Evolutionary conservation across 371 early-diverging fungal genomes (phyloP).

Genomic region (Mortierella sp.): DNA sequence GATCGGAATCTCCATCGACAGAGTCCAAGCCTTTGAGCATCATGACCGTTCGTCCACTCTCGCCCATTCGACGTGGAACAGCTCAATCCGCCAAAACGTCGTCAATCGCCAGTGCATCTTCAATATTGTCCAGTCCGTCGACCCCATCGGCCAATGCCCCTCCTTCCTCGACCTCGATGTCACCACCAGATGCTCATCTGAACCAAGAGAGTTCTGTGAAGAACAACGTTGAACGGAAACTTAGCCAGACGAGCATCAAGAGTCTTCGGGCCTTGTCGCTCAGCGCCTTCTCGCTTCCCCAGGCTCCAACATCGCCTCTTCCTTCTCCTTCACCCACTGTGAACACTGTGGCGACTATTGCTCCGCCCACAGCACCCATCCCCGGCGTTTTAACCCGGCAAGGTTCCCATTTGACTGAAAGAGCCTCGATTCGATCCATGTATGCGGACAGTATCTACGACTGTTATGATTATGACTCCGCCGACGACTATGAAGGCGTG

Average conservation of each 20-base stretch:
- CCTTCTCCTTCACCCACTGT: conserved; percentile 30
- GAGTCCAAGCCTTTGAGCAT: conserved; percentile 5
- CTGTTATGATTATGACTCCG: conserved; percentile 51
- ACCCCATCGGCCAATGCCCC: conserved; percentile 11
- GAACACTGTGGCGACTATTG: background rate
- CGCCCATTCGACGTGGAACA: conserved; percentile 47
- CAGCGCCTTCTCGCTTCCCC: conserved; percentile 28
- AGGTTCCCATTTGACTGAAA: conserved; percentile 39
- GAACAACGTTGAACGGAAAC: background rate
- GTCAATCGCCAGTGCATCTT: conserved; percentile 34
- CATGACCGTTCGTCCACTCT: conserved; percentile 43
- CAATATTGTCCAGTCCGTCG: conserved; percentile 28
- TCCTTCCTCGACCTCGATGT: conserved; percentile 9
- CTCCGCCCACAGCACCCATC: conserved; percentile 10
- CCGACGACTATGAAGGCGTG: conserved; percentile 32
- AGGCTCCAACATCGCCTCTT: conserved; percentile 46
- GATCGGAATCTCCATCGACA: background rate
- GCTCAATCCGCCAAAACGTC: conserved; percentile 6
- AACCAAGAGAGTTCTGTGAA: conserved; percentile 2
- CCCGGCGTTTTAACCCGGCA: conserved; percentile 39
- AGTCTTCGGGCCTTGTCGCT: conserved; percentile 20
- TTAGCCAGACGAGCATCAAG: conserved; percentile 7
- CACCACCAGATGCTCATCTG: background rate
- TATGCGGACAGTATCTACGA: conserved; percentile 54
- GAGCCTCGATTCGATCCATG: conserved; percentile 44